Evolutionary conservation across 2,329 filamentous ascomycete genomes (phyloP), one percentile per base, ranked within the genome.

Genomic region (Fusarium subglutinans): DNA sequence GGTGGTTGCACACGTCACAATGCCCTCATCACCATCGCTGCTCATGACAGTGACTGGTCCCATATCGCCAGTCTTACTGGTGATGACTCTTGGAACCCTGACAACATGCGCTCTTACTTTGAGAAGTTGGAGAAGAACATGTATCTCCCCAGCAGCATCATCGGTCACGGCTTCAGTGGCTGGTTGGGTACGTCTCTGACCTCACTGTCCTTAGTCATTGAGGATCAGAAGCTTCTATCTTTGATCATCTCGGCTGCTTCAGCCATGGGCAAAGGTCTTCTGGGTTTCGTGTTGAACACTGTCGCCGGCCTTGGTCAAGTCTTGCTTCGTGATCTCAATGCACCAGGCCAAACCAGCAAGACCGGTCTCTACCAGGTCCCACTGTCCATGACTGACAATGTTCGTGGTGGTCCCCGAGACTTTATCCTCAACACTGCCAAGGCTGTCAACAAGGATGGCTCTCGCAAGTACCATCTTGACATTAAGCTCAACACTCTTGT

Each of bases 361-460:
- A 55, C 72, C 11, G 76, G 73, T 0, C 81, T 88, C 41, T 91
- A 87, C 78, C 89, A 92, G 73, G 86, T 92, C 9, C 90, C 90
- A 7, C 78, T 91, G 35, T 84, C 86, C 3, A 87, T 87, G 69
- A 82, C 85, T n/a, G 78, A 85, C n/a, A 84, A 81, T 58, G 83
- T 85, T 51, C 89, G 90, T 37, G 87, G 83, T 50, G 87, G 89
- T 20, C 83, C 88, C 8, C 86, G 89, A 37, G 87, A 91, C 63
- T 88, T 90, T 58, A 82, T 92, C 55, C 76, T 89, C 5, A 70
- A 80, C 6, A 78, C 75, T 2, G 77, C 72, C 59, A 75, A 73
- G 18, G 76, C 72, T 10, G 47, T 63, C 4, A 77, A 77, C 33
- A 54, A 58, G 8, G 76, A 78, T 35, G 76, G 76, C 3, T 75